Conservation (phyloP, 257 asterid species). For the Solanum chiquidenum region DNA sequence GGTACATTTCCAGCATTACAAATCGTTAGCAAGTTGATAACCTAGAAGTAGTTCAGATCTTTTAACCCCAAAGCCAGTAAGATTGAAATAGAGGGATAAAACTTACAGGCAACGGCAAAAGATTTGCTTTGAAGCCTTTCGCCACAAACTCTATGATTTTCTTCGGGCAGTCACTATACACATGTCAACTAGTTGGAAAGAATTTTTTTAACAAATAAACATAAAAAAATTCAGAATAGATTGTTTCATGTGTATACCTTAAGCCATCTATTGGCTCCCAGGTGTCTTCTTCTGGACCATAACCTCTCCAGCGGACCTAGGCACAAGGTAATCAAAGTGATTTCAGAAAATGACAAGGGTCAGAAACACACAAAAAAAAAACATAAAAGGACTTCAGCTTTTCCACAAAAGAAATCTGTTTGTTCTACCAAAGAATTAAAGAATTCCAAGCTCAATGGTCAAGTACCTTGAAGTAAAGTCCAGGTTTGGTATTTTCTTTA, state of each 20-base stretch:
- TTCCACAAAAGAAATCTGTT: neutral
- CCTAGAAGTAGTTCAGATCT: neutral
- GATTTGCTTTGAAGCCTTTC: conserved; percentile 8
- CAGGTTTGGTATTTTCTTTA: conserved; percentile 1
- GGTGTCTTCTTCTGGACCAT: conserved; percentile 25
- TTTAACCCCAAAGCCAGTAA: neutral
- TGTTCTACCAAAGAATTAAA: neutral
- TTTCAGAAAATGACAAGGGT: neutral
- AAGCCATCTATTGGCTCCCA: conserved; percentile 44
- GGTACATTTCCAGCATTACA: neutral
- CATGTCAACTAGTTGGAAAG: neutral
- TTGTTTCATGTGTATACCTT: conserved; percentile 7
- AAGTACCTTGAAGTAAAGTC: conserved; percentile 30
- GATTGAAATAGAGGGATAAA: neutral
- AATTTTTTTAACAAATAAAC: neutral
- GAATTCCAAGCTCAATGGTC: neutral
- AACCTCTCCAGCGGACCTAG: conserved; percentile 40
- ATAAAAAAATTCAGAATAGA: neutral
- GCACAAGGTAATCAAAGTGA: neutral
- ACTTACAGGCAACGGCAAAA: conserved; percentile 42
- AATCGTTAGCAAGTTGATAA: neutral
- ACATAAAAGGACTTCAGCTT: neutral
- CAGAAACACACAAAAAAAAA: neutral
- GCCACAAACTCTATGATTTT: conserved; percentile 25
- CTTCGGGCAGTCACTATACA: conserved; percentile 19